These are phyloP conservation scores for Puccinia horiana DNA, from an alignment of 1,284 basidiomycete genomes.

Conservation along the genomic window DNA sequence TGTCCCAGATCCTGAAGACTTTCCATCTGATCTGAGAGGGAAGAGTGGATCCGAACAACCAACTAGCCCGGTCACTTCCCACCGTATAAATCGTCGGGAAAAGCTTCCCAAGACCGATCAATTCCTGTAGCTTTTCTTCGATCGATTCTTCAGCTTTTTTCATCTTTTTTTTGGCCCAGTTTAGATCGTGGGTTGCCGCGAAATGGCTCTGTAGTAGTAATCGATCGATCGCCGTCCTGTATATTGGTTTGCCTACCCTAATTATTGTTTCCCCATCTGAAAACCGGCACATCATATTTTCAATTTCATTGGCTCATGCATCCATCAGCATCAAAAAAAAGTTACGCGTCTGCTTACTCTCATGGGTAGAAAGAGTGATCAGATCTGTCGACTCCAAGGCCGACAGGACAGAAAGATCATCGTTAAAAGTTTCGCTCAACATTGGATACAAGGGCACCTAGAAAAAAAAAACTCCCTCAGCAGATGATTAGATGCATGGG, in stretches of 20 bases:
- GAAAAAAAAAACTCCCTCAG: not conserved
- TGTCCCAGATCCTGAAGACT: not conserved
- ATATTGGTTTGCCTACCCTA: constrained; percentile 84
- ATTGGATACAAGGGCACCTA: constrained; percentile 26
- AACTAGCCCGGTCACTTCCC: constrained; percentile 12
- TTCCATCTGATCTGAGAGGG: constrained; percentile 30
- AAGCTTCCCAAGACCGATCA: constrained; percentile 26
- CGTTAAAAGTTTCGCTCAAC: constrained; percentile 27
- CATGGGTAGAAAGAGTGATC: constrained; percentile 34
- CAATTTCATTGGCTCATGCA: not conserved
- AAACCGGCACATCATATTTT: constrained; percentile 12
- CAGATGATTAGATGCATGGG: not conserved
- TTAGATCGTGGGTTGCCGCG: constrained; percentile 24
- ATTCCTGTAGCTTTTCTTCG: not conserved
- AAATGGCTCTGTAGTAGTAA: constrained; percentile 64
- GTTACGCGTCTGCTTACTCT: constrained; percentile 11
- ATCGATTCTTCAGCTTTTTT: constrained; percentile 19
- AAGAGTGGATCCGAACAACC: constrained; percentile 29
- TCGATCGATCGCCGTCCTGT: constrained; percentile 77
- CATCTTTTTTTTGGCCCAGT: not conserved
- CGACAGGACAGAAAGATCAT: constrained; percentile 22
- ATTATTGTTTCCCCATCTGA: constrained; percentile 80
- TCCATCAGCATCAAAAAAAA: not conserved
- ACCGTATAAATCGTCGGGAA: constrained; percentile 26
- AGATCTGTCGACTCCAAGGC: constrained; percentile 34